These are phyloP conservation scores for Aspergillus homomorphus DNA, from an alignment of 495 filamentous ascomycete genomes.

Conservation along the genomic window DNA sequence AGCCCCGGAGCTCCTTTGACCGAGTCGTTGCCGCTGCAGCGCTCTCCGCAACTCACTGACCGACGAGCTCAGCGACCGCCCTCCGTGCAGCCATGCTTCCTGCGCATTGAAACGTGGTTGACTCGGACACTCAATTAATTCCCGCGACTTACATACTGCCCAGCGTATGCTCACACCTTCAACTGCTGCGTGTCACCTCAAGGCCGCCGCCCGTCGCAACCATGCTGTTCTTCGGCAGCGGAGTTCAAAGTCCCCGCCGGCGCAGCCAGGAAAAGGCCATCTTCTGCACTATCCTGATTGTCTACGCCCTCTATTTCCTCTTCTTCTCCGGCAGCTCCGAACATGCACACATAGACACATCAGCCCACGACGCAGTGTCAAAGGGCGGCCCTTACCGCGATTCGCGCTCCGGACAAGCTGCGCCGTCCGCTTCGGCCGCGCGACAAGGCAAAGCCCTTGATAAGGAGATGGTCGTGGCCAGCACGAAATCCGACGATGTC, in stretches of 20 bases:
- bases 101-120: neutral
- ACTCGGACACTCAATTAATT: neutral
- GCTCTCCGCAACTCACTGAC: neutral
- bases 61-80: neutral
- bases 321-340: constrained; percentile 33
- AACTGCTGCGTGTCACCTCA: neutral
- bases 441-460: constrained; percentile 10
- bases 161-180: neutral
- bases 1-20: neutral
- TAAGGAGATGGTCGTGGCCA: constrained; percentile 56
- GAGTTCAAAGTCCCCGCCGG: constrained; percentile 39
- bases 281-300: constrained; percentile 38
- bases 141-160: neutral
- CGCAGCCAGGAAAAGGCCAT: constrained; percentile 44
- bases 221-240: constrained; percentile 42
- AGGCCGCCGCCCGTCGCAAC: constrained; percentile 10
- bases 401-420: constrained; percentile 25
- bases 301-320: constrained; percentile 39
- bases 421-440: constrained; percentile 22
- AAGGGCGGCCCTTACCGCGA: constrained; percentile 18
- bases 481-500: constrained; percentile 50
- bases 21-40: neutral
- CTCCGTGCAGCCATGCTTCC: constrained; percentile 3
- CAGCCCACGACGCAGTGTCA: constrained; percentile 23
- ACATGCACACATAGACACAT: constrained; percentile 18